Evolutionary conservation across 768 basidiomycete species (phyloP).

Genomic region (Rubroboletus satanas): DNA sequence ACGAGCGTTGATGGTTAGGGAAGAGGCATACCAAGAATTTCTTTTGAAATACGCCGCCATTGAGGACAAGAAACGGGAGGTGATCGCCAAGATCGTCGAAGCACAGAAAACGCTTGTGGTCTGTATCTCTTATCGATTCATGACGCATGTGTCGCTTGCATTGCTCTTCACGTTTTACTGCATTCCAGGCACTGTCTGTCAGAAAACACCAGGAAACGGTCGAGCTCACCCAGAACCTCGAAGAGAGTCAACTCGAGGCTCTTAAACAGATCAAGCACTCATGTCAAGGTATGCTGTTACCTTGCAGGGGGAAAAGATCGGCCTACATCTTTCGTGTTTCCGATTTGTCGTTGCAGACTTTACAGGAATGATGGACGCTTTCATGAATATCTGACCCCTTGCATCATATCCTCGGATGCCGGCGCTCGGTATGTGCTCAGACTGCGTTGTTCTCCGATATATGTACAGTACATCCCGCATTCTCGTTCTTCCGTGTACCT

Average conservation of each 20-base stretch:
- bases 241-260: slow-evolving; percentile 23
- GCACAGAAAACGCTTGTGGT: slow-evolving; percentile 27
- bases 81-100: slow-evolving; percentile 24
- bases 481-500: background rate
- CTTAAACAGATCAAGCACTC: slow-evolving; percentile 19
- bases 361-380: slow-evolving; percentile 15
- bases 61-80: slow-evolving; percentile 29
- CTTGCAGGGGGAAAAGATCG: too few relatives aligned
- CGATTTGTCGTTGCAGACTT: slow-evolving; percentile 10
- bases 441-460: background rate
- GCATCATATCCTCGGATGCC: background rate
- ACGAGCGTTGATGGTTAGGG: slow-evolving; percentile 13
- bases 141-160: background rate
- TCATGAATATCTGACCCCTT: slow-evolving; percentile 17
- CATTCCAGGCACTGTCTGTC: slow-evolving; percentile 23
- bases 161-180: background rate
- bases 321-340: background rate
- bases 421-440: background rate
- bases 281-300: slow-evolving; percentile 17
- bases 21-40: slow-evolving; percentile 26
- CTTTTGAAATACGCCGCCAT: slow-evolving; percentile 18
- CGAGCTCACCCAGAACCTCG: slow-evolving; percentile 18
- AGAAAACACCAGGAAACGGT: slow-evolving; percentile 27
- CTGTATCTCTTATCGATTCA: background rate
- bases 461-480: background rate